phyloP scores from a whole-genome alignment of 2,329 filamentous ascomycete genomes.

The Pseudogymnoascus sp. region DNA sequence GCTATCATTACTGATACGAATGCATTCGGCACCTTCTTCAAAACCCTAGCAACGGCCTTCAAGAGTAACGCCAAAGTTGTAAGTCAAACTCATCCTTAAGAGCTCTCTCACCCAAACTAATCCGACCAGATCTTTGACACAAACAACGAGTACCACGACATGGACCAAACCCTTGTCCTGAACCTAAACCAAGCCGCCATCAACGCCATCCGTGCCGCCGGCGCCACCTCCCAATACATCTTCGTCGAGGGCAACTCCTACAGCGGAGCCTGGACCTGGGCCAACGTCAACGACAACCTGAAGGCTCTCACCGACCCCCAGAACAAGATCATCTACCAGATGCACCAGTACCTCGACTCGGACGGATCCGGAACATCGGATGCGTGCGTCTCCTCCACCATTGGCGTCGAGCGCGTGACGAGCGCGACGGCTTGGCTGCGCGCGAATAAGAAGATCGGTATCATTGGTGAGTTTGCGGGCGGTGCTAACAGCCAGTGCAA shows the following conservation, averaged over 20 bases:
- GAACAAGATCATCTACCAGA: constrained; percentile 51
- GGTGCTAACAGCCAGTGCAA: constrained; percentile 44
- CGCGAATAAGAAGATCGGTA: constrained; percentile 43
- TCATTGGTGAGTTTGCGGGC: constrained; percentile 49
- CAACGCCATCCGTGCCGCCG: constrained; percentile 35
- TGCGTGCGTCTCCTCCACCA: constrained; percentile 45
- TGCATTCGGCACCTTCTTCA: constrained; percentile 37
- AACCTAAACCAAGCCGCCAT: constrained; percentile 41
- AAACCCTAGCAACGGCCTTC: constrained; percentile 33
- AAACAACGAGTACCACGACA: constrained; percentile 40
- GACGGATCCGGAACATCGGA: constrained; percentile 46
- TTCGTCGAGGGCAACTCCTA: constrained; percentile 51
- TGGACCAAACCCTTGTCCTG: constrained; percentile 34
- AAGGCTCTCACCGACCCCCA: constrained; percentile 44
- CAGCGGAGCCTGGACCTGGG: constrained; percentile 44
- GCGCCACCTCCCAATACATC: constrained; percentile 46
- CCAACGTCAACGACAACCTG: constrained; percentile 34
- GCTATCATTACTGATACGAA: constrained; percentile 31
- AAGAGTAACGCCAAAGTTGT: constrained; percentile 32
- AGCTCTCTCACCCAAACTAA: constrained; percentile 24
- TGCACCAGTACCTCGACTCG: constrained; percentile 55
- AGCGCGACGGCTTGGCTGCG: constrained; percentile 48
- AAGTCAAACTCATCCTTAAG: constrained; percentile 26
- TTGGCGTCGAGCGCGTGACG: constrained; percentile 43
- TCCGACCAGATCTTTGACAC: constrained; percentile 31